A percentile compares a stretch with the other conserved stretches of the same genome.
phyloP scores from a whole-genome alignment of 768 basidiomycete species.

The Lactarius quietus region DNA sequence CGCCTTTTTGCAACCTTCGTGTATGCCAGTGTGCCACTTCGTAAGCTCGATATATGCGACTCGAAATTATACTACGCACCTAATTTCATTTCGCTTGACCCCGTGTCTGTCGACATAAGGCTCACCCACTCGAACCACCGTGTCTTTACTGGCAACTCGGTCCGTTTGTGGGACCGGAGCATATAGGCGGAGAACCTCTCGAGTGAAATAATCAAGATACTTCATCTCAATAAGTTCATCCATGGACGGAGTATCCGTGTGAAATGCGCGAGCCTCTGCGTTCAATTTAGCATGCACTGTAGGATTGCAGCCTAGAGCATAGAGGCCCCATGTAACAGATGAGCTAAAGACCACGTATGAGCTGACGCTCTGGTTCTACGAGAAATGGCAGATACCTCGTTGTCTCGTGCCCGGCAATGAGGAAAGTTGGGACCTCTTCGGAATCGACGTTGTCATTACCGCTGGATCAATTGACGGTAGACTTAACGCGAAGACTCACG shows the following conservation, averaged over 20 bases:
- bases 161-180: conserved; percentile 21
- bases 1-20: conserved; percentile 17
- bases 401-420: conserved; percentile 59
- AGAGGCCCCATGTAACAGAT: conserved; percentile 56
- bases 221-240: conserved; percentile 62
- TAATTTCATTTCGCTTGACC: conserved; percentile 18
- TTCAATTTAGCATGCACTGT: conserved; percentile 54
- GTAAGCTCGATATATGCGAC: background rate
- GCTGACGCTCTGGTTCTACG: background rate
- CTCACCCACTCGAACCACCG: conserved; percentile 19
- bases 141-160: conserved; percentile 22
- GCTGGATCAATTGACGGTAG: background rate
- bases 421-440: conserved; percentile 58
- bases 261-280: conserved; percentile 49
- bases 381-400: conserved; percentile 38
- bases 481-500: conserved; percentile 36
- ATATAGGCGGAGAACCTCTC: conserved; percentile 22
- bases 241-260: conserved; percentile 60
- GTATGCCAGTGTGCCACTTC: background rate
- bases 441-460: background rate
- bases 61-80: conserved; percentile 10
- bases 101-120: conserved; percentile 27
- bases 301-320: conserved; percentile 46
- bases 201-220: conserved; percentile 47
- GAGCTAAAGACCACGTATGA: conserved; percentile 28